Base-by-base conservation (phyloP, 495 filamentous ascomycete genomes). In the Penicillium macrosclerotiorum region DNA sequence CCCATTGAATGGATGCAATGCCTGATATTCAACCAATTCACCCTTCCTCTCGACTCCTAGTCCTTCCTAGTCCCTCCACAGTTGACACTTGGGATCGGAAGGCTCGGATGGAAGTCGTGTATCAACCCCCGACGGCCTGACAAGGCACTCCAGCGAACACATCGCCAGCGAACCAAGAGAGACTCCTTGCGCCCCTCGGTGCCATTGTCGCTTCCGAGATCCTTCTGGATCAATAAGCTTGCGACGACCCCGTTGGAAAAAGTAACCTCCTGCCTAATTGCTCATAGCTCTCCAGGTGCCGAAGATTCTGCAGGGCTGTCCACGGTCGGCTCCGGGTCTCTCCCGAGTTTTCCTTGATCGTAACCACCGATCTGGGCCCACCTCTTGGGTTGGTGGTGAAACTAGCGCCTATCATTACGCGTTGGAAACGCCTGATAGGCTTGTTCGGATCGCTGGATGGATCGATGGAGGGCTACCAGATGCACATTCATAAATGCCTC, bases 291-390 rank as follows among this genome's bases (percentile, higher is more conserved):
- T 2, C 12, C 16, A 30, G 24, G 19, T 14, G 8, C 4, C 20
- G 19, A 24, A 33, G 40, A 30, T 27, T 18, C 37, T 37, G 33
- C 16, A 20, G 25, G 23, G 45, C 12, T 17, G 5, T 22, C 37
- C 37, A 33, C 16, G 37, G 38, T 49, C 38, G 46, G 17, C 18
- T n/a, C n/a, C 46, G 24, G 46, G 43, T 42, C 37, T 42, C 16
- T 30, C 4, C 37, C 37, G 31, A n/a, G 24, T 30, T 42, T 49
- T 16, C 4, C 9, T 37, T 38, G 46, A 49, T 49, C 32, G 31
- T 9, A 11, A 32, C 31, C 12, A 26, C 30, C 46, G 32, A 49
- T 37, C 23, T 16, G 12, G 33, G n/a, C 18, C 46, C 46, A 43
- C 38, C 17, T 22, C 5, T 9, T 4, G 13, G 20, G 14, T 23